Evolutionary conservation across 805 yeast genomes (phyloP), one percentile per base, ranked within the genome.

Genomic region (Wickerhamomyces bovis): DNA sequence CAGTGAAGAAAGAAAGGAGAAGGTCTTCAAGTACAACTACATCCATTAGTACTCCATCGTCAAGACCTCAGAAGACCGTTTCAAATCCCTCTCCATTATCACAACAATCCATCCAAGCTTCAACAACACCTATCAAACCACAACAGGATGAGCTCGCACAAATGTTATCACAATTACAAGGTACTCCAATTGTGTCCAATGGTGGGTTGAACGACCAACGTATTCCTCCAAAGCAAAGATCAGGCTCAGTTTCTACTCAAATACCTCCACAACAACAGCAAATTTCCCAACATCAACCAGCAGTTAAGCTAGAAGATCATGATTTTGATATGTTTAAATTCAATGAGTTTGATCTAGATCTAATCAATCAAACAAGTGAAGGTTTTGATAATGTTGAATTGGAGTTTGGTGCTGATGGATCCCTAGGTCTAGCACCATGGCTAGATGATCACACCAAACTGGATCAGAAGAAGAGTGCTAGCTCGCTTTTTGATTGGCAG

Each of bases 381-480:
- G 36, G 36, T 16, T 40, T 50, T 40, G 57, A 58, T 36, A 53
- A 54, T 46, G 47, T 58, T 2, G 69, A 67, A 45, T 65, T 64
- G 54, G 89, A 83, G 48, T 84, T 82, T 62, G 85, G 84, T n/a
- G 88, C 88, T 3, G 94, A 85, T 65, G 92, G 89, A 1, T 85
- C 92, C 0, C 65, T 85, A 38, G 92, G 92, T 1, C 66, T 85
- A 45, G 89, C 86, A 2, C 85, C 85, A 10, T 73, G 84, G 55
- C 64, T 85, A 47, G 84, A 78, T 38, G 57, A 49, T 20, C 15
- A 13, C 20, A 10, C 38, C 13, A 38, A 40, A 28, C 11, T 15
- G 36, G 23, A 45, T 2, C 28, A 41, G 31, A n/a, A 25, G 5
- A 16, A n/a, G 19, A 7, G n/a, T n/a, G 49, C 51, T 1, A 43